Conservation (phyloP, 2,329 filamentous ascomycete genomes). For the Neobulgaria alba region DNA sequence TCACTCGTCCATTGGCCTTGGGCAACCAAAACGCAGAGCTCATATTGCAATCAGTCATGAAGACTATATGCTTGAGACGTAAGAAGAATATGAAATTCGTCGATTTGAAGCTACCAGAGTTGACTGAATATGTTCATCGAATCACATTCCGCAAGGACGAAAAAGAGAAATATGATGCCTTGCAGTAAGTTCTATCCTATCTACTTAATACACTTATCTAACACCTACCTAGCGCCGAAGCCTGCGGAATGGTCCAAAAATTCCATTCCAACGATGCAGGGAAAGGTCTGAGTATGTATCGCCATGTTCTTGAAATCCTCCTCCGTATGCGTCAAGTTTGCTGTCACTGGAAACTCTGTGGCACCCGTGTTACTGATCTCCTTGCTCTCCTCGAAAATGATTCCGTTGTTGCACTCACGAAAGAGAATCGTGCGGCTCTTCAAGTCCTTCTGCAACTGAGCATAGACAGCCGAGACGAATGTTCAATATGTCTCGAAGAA, state of each 20-base stretch:
- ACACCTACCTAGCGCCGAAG: no score
- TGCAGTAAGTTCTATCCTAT: conserved; percentile 41
- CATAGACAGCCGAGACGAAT: conserved; percentile 76
- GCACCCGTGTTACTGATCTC: conserved; percentile 64
- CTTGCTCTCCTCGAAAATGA: conserved; percentile 60
- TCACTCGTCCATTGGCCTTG: conserved; percentile 58
- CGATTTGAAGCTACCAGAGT: conserved; percentile 67
- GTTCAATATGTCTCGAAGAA: conserved; percentile 69
- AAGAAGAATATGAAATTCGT: conserved; percentile 86
- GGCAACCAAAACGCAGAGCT: conserved; percentile 50
- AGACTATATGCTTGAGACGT: conserved; percentile 69
- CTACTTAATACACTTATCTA: conserved; percentile 33
- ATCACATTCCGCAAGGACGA: conserved; percentile 68
- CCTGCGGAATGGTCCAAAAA: conserved; percentile 58
- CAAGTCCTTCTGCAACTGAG: conserved; percentile 68
- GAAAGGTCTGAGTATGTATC: conserved; percentile 49
- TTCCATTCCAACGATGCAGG: no score
- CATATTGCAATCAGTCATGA: conserved; percentile 68
- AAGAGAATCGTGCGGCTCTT: conserved; percentile 62
- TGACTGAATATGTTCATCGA: conserved; percentile 69
- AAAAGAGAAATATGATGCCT: conserved; percentile 65
- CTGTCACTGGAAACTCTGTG: conserved; percentile 81
- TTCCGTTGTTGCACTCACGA: conserved; percentile 58
- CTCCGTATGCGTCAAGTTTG: conserved; percentile 79
- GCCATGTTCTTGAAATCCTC: conserved; percentile 70